Base-by-base conservation (phyloP, 768 basidiomycete species). In the Sporobolomyces phaffii region DNA sequence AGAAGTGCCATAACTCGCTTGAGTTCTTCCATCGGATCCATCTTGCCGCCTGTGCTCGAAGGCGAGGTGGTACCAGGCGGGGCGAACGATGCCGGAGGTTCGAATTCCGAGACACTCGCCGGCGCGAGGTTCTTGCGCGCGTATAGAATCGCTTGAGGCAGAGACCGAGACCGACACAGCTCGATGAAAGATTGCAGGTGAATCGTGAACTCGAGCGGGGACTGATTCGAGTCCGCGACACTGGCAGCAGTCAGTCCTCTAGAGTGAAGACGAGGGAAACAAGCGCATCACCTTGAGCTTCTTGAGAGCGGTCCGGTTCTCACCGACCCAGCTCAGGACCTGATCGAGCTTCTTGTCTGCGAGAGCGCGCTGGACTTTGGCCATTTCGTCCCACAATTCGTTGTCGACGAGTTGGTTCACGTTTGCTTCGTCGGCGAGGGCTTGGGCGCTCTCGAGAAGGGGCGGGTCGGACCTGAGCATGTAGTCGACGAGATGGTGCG, bases 171-270 rank as follows among this genome's bases (percentile, higher is more conserved):
- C 40, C 96, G 82, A 38, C 86, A 84, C 8, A 99, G 82, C 78
- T 99, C 96, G 75, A 98, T 92, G 77, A 88, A 97, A 78, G 97
- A 91, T 78, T 99, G 96, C 45, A 96, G 82, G 49, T 96, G 86
- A 51, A 99, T 84, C 72, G 92, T 89, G 77, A 98, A 98, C 80
- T 99, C 96, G 48, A 99, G 85, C 13, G 90, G 87, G 79, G 88
- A 91, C 92, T 97, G 78, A 50, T 9, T n/a, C n/a, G n/a, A n/a
- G n/a, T n/a, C n/a, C n/a, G n/a, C n/a, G n/a, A n/a, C n/a, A n/a
- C n/a, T n/a, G n/a, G n/a, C n/a, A n/a, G n/a, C n/a, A n/a, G n/a
- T n/a, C n/a, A n/a, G n/a, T n/a, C n/a, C n/a, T n/a, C n/a, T n/a
- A n/a, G n/a, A n/a, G n/a, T n/a, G n/a, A n/a, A n/a, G n/a, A n/a